Evolutionary conservation across 441 rosid species (phyloP).

Genomic region (Eruca vesicaria): DNA sequence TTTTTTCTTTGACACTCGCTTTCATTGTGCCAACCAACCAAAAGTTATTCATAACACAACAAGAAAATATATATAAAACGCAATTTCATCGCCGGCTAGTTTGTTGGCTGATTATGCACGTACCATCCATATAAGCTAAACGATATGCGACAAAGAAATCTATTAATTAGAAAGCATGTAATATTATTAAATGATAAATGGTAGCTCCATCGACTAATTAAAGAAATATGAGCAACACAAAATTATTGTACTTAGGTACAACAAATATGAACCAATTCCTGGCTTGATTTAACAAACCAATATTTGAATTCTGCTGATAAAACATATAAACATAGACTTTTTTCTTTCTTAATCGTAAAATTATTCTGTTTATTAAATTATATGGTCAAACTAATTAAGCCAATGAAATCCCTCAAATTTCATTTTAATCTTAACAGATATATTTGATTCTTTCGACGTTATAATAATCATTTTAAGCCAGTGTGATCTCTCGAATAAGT

Average conservation of each 20-base stretch:
- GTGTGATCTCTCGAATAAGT: background rate
- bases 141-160: background rate
- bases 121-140: background rate
- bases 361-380: background rate
- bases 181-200: background rate
- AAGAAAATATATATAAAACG: slow-evolving; percentile 4
- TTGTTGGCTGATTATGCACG: slow-evolving; percentile 24
- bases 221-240: background rate
- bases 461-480: background rate
- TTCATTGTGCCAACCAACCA: slow-evolving; percentile 14
- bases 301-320: background rate
- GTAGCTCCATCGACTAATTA: background rate
- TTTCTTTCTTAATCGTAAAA: background rate
- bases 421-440: background rate
- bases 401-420: background rate
- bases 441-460: background rate
- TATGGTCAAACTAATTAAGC: background rate
- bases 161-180: background rate
- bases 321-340: background rate
- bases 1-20: slow-evolving; percentile 18
- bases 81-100: slow-evolving; percentile 15
- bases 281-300: background rate
- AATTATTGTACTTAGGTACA: background rate
- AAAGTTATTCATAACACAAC: background rate
- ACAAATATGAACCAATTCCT: background rate